These are phyloP conservation scores for Lenzites betulinus DNA, from an alignment of 768 basidiomycete species.

Conservation along the genomic window DNA sequence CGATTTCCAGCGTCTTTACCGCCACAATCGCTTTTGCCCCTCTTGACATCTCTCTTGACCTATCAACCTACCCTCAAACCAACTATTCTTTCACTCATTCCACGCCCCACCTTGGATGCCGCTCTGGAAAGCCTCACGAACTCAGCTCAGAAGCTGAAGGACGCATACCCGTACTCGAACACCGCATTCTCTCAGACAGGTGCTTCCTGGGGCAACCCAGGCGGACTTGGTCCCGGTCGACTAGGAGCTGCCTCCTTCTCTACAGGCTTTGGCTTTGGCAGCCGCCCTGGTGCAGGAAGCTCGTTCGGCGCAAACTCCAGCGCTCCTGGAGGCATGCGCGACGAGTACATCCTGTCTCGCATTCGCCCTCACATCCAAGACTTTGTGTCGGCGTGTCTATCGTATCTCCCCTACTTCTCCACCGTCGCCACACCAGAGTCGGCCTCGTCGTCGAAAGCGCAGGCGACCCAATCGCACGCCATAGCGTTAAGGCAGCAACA, in stretches of 20 bases:
- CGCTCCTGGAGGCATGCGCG: slow-evolving; percentile 60
- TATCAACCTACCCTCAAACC: slow-evolving; percentile 73
- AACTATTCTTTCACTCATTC: slow-evolving; percentile 73
- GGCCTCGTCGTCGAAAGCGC: slow-evolving; percentile 30
- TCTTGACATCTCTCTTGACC: slow-evolving; percentile 68
- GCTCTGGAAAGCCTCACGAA: slow-evolving; percentile 68
- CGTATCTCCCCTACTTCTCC: slow-evolving; percentile 87
- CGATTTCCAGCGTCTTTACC: slow-evolving; percentile 70
- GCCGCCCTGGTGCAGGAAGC: background rate
- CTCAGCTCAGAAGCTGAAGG: slow-evolving; percentile 72
- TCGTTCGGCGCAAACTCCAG: slow-evolving; percentile 18
- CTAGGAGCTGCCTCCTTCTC: slow-evolving; percentile 2
- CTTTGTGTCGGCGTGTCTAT: slow-evolving; percentile 74
- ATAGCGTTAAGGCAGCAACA: slow-evolving; percentile 51
- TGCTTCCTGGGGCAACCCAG: slow-evolving; percentile 32
- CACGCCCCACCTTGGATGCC: slow-evolving; percentile 78
- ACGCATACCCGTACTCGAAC: slow-evolving; percentile 83
- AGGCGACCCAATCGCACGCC: slow-evolving; percentile 39
- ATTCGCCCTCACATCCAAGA: slow-evolving; percentile 75
- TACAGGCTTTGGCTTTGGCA: slow-evolving; percentile 30
- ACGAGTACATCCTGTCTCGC: slow-evolving; percentile 75
- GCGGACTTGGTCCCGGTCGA: slow-evolving; percentile 12
- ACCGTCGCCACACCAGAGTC: slow-evolving; percentile 43
- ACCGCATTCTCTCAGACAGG: slow-evolving; percentile 36
- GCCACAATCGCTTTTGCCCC: slow-evolving; percentile 70